Evolutionary conservation across 441 rosid genomes (phyloP), one percentile per base, ranked within the genome.

Genomic region (Adansonia rubrostipa): DNA sequence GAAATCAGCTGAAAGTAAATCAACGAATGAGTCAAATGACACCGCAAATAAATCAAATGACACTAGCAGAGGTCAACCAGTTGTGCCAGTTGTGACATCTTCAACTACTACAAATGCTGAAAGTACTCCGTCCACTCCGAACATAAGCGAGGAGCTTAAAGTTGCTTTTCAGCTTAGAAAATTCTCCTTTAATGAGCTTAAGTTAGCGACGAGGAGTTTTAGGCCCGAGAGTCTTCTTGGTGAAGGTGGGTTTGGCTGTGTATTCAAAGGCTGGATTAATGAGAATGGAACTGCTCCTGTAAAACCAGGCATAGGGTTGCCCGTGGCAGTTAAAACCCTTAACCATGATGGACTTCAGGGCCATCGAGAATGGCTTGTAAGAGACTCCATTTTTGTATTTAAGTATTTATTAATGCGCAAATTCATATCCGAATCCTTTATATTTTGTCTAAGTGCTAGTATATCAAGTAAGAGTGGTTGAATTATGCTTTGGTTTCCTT

Each of bases 1-100:
- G 22, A 72, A 47, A 71, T 69, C 82, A 88, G 91, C 76, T 24
- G 89, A 85, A 73, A 84, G 87, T 77, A 88, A 86, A 83, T 78
- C 89, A 3, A 81, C 83, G 5, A 84, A 86, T 70, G 87, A 87
- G 5, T 80, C 82, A 19, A 84, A 85, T 60, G 64, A 60, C 36
- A 60, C 33, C 64, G 0, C 33, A 60, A 60, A 20, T 20, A 60
- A 60, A 33, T 60, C 64, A 20, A 60, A 60, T 76, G 86, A 87
- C 51, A 89, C 82, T 71, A 81, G 84, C 75, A 81, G 40, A 64
- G 88, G 87, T 72, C 89, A 83, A 65, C 89, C 88, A 2, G 45
- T 80, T 72, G 85, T 82, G 74, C 90, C 89, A 0, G 81, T 76
- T 14, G 80, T 48, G 56, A 89, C 88, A 24, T 84, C 88, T 68